phyloP scores from a whole-genome alignment of 2,329 filamentous ascomycete genomes.

The Phyllosticta citrichinensis region DNA sequence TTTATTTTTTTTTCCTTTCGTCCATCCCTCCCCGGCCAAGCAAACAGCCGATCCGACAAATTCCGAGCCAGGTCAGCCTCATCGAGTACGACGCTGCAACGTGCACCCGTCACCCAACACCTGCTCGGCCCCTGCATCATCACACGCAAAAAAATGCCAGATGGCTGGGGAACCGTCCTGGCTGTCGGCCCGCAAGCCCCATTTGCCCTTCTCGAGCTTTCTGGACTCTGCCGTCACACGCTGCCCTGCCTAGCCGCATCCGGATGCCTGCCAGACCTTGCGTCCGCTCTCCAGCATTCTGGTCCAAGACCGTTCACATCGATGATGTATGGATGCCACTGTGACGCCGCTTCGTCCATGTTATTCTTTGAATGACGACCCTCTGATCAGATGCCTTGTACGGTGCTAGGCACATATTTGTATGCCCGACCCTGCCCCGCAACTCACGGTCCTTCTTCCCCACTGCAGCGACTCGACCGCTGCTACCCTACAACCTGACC shows the following conservation, averaged over 20 bases:
- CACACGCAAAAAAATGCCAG: not conserved
- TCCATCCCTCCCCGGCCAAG: not conserved
- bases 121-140: not conserved
- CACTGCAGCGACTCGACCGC: slow-evolving; percentile 3
- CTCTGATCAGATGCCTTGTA: not conserved
- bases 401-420: slow-evolving; percentile 1
- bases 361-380: not conserved
- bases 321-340: not conserved
- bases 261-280: slow-evolving; percentile 1
- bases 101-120: not conserved
- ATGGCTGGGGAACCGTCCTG: not conserved
- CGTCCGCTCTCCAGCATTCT: slow-evolving; percentile 1
- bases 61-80: slow-evolving; percentile 5
- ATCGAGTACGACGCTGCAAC: not conserved
- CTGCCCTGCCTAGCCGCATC: slow-evolving; percentile 3
- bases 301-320: not conserved
- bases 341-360: not conserved
- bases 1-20: not conserved
- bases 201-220: slow-evolving; percentile 6
- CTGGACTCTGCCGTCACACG: slow-evolving; percentile 5
- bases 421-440: slow-evolving; percentile 4
- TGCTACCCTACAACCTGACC: not conserved
- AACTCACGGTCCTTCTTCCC: slow-evolving; percentile 7
- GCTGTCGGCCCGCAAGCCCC: not conserved
- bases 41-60: not conserved